These are phyloP conservation scores for Protea cynaroides DNA, from an alignment of 164 flowering plant genomes.

Conservation along the genomic window DNA sequence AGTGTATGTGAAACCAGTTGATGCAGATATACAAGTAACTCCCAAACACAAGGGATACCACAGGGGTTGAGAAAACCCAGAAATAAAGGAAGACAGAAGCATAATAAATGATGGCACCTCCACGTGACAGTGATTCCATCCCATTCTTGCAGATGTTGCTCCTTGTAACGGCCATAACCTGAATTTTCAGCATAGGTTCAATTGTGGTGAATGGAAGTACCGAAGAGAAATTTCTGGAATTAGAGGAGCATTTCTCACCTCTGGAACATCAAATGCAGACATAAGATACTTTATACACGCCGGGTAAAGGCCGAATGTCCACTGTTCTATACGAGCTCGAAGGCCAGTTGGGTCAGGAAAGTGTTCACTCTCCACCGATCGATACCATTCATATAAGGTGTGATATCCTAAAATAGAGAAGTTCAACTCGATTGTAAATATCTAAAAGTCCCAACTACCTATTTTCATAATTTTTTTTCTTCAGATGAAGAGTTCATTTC, in stretches of 20 bases:
- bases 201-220: not conserved
- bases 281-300: constrained; percentile 98
- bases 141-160: constrained; percentile 84
- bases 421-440: no score
- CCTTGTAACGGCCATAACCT: constrained; percentile 99
- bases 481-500: not conserved
- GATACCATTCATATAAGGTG: constrained; percentile 93
- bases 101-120: constrained; percentile 74
- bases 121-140: constrained; percentile 76
- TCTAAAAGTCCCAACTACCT: no score
- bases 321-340: constrained; percentile 86
- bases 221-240: not conserved
- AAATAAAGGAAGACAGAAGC: constrained; percentile 90
- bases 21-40: constrained; percentile 94
- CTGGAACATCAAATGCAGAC: constrained; percentile 99
- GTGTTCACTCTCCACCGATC: constrained; percentile 79
- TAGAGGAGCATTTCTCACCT: constrained; percentile 41
- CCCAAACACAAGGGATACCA: constrained; percentile 91
- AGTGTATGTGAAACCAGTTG: constrained; percentile 96
- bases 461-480: not conserved
- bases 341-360: constrained; percentile 99
- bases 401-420: constrained; percentile 71
- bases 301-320: constrained; percentile 99
- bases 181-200: constrained; percentile 16
- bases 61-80: constrained; percentile 98